Conservation (phyloP, 2,329 filamentous ascomycete species). For the Cercospora sojina region DNA sequence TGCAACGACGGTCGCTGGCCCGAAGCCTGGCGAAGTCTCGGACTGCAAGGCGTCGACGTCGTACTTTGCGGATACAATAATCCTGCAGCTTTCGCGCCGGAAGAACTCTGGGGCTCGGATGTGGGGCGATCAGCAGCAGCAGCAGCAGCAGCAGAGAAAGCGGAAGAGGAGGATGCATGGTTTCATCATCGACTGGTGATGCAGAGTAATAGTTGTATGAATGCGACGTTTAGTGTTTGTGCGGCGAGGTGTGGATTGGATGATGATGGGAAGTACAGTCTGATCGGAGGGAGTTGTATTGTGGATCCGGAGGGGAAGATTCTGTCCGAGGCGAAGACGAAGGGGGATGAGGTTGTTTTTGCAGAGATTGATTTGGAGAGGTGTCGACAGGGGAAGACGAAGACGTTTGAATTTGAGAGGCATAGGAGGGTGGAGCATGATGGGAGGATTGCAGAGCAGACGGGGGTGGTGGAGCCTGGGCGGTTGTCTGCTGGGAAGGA, state of each 20-base stretch:
- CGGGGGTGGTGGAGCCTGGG: conserved; percentile 39
- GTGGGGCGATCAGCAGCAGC: conserved; percentile 43
- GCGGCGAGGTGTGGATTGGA: conserved; percentile 53
- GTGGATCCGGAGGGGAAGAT: conserved; percentile 49
- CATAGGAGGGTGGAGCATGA: conserved; percentile 48
- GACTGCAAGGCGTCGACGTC: conserved; percentile 52
- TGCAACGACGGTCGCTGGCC: conserved; percentile 57
- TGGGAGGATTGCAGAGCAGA: conserved; percentile 26
- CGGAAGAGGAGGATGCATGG: conserved; percentile 48
- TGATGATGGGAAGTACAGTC: conserved; percentile 49
- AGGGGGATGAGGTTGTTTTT: conserved; percentile 51
- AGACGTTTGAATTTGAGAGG: conserved; percentile 46
- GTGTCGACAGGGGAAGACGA: conserved; percentile 47
- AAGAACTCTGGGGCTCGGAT: conserved; percentile 44
- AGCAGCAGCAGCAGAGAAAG: too few species aligned
- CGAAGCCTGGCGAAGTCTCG: conserved; percentile 53
- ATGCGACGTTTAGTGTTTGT: conserved; percentile 51
- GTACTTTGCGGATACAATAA: conserved; percentile 55
- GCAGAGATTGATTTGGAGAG: conserved; percentile 50
- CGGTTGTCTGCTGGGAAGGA: conserved; percentile 10
- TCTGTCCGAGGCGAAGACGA: conserved; percentile 49
- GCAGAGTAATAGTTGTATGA: conserved; percentile 54
- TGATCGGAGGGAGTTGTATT: conserved; percentile 51
- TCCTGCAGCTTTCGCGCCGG: conserved; percentile 51
- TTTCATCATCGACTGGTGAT: conserved; percentile 54